Percentiles rank a stretch among this genome's conserved stretches.
Evolutionary conservation across 2,329 filamentous ascomycete species (phyloP).

Genomic region (Trichophyton simii): DNA sequence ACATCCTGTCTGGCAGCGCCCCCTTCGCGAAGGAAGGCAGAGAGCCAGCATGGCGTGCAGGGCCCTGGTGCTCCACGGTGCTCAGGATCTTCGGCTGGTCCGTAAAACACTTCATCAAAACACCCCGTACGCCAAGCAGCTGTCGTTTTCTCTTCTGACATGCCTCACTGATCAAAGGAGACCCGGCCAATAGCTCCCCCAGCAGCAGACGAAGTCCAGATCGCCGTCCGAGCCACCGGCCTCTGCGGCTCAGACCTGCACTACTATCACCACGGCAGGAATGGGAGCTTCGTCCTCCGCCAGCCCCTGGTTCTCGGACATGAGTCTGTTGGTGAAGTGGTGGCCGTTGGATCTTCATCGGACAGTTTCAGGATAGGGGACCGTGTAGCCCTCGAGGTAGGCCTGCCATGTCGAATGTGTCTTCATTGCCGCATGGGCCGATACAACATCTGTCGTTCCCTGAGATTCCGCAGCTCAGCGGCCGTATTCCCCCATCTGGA

Average conservation of each 20-base stretch:
- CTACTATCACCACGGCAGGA: slow-evolving; percentile 79
- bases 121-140: background rate
- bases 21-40: background rate
- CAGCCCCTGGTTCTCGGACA: slow-evolving; percentile 71
- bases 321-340: slow-evolving; percentile 66
- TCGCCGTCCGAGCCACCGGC: slow-evolving; percentile 53
- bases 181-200: slow-evolving; percentile 37
- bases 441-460: slow-evolving; percentile 50
- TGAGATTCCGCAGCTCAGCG: slow-evolving; percentile 48
- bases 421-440: slow-evolving; percentile 41
- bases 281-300: slow-evolving; percentile 72
- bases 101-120: slow-evolving; percentile 13
- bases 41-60: slow-evolving; percentile 12
- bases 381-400: slow-evolving; percentile 84
- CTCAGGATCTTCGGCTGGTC: slow-evolving; percentile 49
- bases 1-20: no score
- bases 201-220: slow-evolving; percentile 45
- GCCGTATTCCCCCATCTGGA: slow-evolving; percentile 51
- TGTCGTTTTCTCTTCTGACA: background rate
- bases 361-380: slow-evolving; percentile 50
- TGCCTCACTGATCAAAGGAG: slow-evolving; percentile 34
- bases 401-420: slow-evolving; percentile 62
- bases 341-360: slow-evolving; percentile 54
- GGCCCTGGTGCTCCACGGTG: slow-evolving; percentile 46
- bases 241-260: slow-evolving; percentile 63